A percentile compares a stretch with the other conserved stretches of the same genome.
phyloP scores from a whole-genome alignment of 225 moss, liverwort and hornwort species.

The Ulota crispa region DNA sequence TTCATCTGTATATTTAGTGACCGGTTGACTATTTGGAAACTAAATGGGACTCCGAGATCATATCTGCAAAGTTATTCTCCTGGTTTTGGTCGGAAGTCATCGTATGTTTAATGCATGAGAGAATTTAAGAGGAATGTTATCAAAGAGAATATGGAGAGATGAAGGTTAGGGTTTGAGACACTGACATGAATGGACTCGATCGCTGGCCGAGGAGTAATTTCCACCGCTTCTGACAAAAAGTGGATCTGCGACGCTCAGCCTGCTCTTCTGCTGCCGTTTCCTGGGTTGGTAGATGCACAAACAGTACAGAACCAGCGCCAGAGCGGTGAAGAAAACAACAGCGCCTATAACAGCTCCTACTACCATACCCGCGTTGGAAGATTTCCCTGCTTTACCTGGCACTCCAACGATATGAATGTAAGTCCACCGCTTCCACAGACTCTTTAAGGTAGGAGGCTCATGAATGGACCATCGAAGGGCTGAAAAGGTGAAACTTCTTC shows the following conservation, averaged over 20 bases:
- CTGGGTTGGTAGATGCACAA: slow-evolving; percentile 35
- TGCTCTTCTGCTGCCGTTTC: slow-evolving; percentile 6
- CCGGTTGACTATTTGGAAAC: not conserved
- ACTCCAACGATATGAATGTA: slow-evolving; percentile 10
- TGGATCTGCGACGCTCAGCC: slow-evolving; percentile 25
- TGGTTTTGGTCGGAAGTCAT: not conserved
- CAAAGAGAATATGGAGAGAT: not conserved
- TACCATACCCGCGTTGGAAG: slow-evolving; percentile 33
- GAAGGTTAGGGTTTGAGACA: not conserved
- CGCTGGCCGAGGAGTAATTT: slow-evolving; percentile 38
- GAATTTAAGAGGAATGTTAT: not conserved
- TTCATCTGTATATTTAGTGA: not conserved
- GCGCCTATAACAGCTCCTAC: slow-evolving; percentile 53
- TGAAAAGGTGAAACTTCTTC: too few species aligned
- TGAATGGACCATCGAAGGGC: too few species aligned
- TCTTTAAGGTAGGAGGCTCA: not conserved
- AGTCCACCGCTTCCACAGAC: not conserved
- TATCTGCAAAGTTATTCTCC: not conserved
- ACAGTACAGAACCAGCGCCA: slow-evolving; percentile 39
- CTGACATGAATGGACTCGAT: slow-evolving; percentile 38
- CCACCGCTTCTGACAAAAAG: slow-evolving; percentile 39
- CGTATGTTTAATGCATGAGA: not conserved
- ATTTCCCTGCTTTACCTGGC: slow-evolving; percentile 26
- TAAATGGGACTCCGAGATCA: not conserved
- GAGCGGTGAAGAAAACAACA: slow-evolving; percentile 25